A percentile compares a stretch with the other conserved stretches of the same genome.
phyloP scores from a whole-genome alignment of 768 basidiomycete genomes.

The Collybia sp. region DNA sequence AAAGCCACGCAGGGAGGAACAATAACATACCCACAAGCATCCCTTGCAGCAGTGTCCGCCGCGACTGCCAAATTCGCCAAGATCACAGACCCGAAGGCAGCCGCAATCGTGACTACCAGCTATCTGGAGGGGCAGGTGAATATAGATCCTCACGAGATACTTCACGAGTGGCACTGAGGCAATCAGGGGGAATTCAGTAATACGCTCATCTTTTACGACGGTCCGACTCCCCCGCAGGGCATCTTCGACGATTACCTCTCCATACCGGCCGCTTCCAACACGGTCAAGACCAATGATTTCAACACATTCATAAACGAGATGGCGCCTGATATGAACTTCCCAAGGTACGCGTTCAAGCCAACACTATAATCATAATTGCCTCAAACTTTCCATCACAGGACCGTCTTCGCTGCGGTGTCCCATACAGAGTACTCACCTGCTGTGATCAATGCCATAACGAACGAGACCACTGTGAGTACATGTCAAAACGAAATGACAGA shows the following conservation, averaged over 20 bases:
- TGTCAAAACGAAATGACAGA: conserved; percentile 2
- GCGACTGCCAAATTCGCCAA: conserved; percentile 16
- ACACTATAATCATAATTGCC: too few relatives aligned
- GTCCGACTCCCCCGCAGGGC: conserved; percentile 34
- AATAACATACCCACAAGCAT: conserved; percentile 16
- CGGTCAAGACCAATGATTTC: conserved; percentile 24
- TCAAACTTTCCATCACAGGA: conserved; percentile 7
- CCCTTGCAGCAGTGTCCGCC: conserved; percentile 14
- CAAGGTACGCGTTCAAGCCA: too few relatives aligned
- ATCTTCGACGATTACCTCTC: conserved; percentile 43
- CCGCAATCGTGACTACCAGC: conserved; percentile 25
- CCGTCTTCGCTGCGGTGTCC: conserved; percentile 33
- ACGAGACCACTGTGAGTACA: conserved; percentile 30
- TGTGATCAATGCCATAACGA: conserved; percentile 27
- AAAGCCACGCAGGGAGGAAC: conserved; percentile 24
- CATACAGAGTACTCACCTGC: conserved; percentile 22
- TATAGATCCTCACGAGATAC: too few relatives aligned
- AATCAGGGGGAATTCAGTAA: background rate
- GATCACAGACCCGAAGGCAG: conserved; percentile 30
- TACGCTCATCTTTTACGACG: conserved; percentile 47
- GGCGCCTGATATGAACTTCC: too few relatives aligned
- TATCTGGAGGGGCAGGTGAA: conserved; percentile 19
- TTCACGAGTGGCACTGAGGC: too few relatives aligned
- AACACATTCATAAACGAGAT: background rate
- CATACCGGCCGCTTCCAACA: conserved; percentile 26